Percentiles rank a stretch among this genome's conserved stretches.
phyloP scores from a whole-genome alignment of 2,329 filamentous ascomycete genomes.

The Xylariaceae sp. region DNA sequence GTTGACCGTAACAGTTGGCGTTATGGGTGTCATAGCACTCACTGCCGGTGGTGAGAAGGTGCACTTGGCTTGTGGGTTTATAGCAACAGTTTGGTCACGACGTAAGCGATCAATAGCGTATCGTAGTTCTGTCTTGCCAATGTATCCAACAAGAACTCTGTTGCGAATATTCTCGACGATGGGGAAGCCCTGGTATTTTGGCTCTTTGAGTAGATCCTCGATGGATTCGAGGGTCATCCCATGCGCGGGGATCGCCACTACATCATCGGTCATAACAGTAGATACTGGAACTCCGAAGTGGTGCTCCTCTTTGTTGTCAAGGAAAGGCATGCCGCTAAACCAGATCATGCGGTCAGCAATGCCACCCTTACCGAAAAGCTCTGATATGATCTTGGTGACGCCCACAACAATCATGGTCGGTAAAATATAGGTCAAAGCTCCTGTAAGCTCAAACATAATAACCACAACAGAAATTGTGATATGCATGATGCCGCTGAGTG shows the following conservation, averaged over 20 bases:
- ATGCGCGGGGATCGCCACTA: constrained; percentile 74
- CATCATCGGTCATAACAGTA: constrained; percentile 81
- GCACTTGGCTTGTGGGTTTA: constrained; percentile 75
- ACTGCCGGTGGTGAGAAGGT: constrained; percentile 65
- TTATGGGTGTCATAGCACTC: constrained; percentile 46
- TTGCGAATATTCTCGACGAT: constrained; percentile 77
- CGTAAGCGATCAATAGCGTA: constrained; percentile 87
- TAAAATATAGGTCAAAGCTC: constrained; percentile 95
- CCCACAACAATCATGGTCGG: constrained; percentile 99
- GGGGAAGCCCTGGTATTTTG: constrained; percentile 90
- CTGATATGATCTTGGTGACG: constrained; percentile 91
- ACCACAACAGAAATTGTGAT: constrained; percentile 96
- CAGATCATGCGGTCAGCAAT: constrained; percentile 99
- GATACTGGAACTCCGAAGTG: constrained; percentile 95
- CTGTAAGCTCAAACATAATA: constrained; percentile 99
- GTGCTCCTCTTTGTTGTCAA: constrained; percentile 97
- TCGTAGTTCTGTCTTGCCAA: constrained; percentile 87
- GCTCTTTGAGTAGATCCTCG: constrained; percentile 77
- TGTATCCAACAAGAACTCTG: constrained; percentile 84
- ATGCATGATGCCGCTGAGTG: constrained; percentile 96
- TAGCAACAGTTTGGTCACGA: constrained; percentile 62
- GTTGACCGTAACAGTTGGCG: constrained; percentile 63
- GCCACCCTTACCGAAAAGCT: constrained; percentile 91
- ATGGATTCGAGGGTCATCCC: constrained; percentile 79
- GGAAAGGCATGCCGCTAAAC: constrained; percentile 96